Base-by-base conservation (phyloP, 2,329 filamentous ascomycete species). In the Alternaria alternata region DNA sequence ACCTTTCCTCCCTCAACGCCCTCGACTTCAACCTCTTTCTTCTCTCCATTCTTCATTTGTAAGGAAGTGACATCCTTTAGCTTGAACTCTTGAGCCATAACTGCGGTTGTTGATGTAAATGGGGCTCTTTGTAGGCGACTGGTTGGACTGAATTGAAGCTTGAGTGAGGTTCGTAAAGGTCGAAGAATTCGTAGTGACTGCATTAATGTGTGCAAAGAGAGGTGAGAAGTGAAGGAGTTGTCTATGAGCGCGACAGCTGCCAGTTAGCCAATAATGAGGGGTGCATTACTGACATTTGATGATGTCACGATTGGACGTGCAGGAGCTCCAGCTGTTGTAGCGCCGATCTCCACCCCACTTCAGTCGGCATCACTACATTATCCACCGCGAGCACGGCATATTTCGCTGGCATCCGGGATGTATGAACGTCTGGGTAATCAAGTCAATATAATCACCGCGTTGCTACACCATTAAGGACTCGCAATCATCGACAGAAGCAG, bases 21-120 rank as follows among this genome's bases (percentile, higher is more conserved):
- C 71, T 98, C 94, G 5, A 99, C 90, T 72, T 97, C 93, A 14
- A 88, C 91, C 79, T 98, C 94, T 64, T 90, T 86, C 83, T 97
- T 98, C 69, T 95, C 89, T 20, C 92, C 89, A 30, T 90, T 88
- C 76, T 90, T 87, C 64, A 98, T 83, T 66, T 90, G 86, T 57
- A 97, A 84, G 69, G 89, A 90, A 47, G 86, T 85, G 62, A 97
- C 81, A 74, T 86, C 91, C 79, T 95, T 96, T 74, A 97, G 87
- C 78, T 83, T 84, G 75, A 79, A 85, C 66, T 84, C 80, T 64
- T 79, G 77, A 11, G 81, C 78, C 81, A 83, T 83, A 59, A 64
- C 65, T 72, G 69, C 61, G 42, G 71, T 59, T 39, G 65, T 72
- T 32, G 66, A 74, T 51, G 63, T 72, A 49, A 75, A 75, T 7